Percentiles rank a stretch among this genome's conserved stretches.
These are phyloP conservation scores for Endocalyx cinctus DNA, from an alignment of 2,329 filamentous ascomycete genomes.

Conservation along the genomic window DNA sequence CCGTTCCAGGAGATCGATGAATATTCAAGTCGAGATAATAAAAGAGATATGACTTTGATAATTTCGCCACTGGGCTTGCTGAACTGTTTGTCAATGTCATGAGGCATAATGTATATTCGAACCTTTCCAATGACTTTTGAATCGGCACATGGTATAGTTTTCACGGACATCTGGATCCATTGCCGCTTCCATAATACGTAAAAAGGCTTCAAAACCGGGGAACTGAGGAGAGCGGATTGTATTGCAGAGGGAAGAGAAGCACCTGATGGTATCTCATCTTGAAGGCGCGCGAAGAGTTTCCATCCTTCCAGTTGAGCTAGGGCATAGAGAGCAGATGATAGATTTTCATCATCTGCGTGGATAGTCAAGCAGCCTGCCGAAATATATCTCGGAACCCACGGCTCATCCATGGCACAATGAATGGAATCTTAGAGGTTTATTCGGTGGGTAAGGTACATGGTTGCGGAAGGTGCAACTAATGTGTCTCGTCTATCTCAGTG, in stretches of 20 bases:
- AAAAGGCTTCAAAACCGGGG: constrained; percentile 18
- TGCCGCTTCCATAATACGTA: constrained; percentile 26
- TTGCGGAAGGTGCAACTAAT: too few relatives aligned
- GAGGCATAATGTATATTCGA: constrained; percentile 60
- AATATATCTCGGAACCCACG: constrained; percentile 28
- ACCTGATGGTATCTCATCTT: constrained; percentile 12
- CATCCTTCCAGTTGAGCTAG: constrained; percentile 16
- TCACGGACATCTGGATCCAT: constrained; percentile 44
- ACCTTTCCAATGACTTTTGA: constrained; percentile 26
- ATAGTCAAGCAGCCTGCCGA: constrained; percentile 36
- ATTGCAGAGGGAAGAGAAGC: constrained; percentile 13
- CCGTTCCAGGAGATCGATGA: constrained; percentile 54
- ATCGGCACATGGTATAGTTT: constrained; percentile 11
- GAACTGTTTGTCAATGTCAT: constrained; percentile 53
- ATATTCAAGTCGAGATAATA: constrained; percentile 54
- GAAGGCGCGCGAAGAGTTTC: constrained; percentile 20
- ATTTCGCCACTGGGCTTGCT: constrained; percentile 48
- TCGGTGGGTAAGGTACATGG: too few relatives aligned
- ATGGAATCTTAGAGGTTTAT: too few relatives aligned
- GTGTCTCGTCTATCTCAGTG: too few relatives aligned
- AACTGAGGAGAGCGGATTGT: constrained; percentile 25
- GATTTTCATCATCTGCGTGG: constrained; percentile 12
- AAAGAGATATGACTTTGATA: constrained; percentile 36
- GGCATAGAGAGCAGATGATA: constrained; percentile 11
- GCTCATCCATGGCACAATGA: constrained; percentile 9